Evolutionary conservation across 352 stramenopile genomes (phyloP).

Genomic region (Pythium dissimile): DNA sequence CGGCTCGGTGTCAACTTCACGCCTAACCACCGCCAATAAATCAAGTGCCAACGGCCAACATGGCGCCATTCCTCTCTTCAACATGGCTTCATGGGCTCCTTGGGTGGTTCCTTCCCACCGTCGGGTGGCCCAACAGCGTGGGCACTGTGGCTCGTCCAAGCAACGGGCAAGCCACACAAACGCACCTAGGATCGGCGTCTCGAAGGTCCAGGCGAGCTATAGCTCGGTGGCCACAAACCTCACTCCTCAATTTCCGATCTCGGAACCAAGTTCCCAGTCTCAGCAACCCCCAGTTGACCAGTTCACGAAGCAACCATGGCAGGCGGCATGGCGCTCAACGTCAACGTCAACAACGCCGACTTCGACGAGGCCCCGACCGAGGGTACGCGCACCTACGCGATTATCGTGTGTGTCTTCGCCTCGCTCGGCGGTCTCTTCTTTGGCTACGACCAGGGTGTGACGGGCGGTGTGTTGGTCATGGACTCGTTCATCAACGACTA

Average conservation of each 20-base stretch:
- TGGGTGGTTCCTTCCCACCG: too few relatives aligned
- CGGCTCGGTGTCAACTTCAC: background rate
- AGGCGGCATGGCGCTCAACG: slow-evolving; percentile 8
- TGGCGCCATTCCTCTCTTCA: background rate
- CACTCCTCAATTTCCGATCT: background rate
- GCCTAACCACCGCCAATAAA: background rate
- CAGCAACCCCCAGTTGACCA: background rate
- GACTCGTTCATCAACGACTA: slow-evolving; percentile 42
- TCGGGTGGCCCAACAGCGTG: too few relatives aligned
- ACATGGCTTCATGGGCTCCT: background rate
- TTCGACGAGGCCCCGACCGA: slow-evolving; percentile 5
- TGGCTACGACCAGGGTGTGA: slow-evolving; percentile 45
- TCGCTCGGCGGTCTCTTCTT: slow-evolving; percentile 54
- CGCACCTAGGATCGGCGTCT: background rate
- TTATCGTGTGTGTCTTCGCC: slow-evolving; percentile 35
- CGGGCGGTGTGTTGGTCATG: slow-evolving; percentile 38
- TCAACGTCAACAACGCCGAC: background rate
- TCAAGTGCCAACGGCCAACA: background rate
- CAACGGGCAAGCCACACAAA: too few relatives aligned
- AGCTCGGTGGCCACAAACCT: background rate
- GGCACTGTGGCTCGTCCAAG: too few relatives aligned
- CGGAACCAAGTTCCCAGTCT: background rate
- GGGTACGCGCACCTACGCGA: slow-evolving; percentile 22
- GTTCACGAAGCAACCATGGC: slow-evolving; percentile 7
- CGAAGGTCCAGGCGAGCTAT: background rate